These are phyloP conservation scores for Cubamyces sp. DNA, from an alignment of 768 basidiomycete species.

Conservation along the genomic window DNA sequence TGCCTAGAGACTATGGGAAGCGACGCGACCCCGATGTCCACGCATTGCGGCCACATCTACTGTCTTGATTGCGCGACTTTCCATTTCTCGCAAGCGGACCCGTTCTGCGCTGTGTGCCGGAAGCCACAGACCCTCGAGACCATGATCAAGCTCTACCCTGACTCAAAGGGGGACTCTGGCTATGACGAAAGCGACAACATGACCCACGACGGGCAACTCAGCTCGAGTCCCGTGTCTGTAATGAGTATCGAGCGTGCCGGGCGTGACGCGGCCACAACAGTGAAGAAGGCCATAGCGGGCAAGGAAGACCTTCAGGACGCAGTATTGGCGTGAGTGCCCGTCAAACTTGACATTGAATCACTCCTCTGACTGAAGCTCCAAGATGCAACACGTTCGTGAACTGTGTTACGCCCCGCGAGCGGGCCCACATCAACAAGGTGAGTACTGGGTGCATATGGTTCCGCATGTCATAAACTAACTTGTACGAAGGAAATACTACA, in stretches of 20 bases:
- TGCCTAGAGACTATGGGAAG: conserved; percentile 26
- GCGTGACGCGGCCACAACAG: conserved; percentile 7
- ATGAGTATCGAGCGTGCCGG: conserved; percentile 18
- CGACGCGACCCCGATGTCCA: conserved; percentile 20
- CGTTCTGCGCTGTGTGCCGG: conserved; percentile 30
- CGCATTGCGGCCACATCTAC: conserved; percentile 34
- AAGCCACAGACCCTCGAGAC: conserved; percentile 20
- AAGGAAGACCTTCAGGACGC: conserved; percentile 13
- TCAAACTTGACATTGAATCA: background rate
- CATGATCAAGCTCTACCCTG: conserved; percentile 27
- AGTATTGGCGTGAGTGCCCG: conserved; percentile 4
- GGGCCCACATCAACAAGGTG: conserved; percentile 18
- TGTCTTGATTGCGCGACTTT: conserved; percentile 33
- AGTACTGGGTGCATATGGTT: no score
- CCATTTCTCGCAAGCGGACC: conserved; percentile 24
- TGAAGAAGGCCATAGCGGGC: conserved; percentile 15
- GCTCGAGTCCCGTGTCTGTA: conserved; percentile 17
- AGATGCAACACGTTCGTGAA: conserved; percentile 26
- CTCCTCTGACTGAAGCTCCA: background rate
- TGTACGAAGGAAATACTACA: conserved; percentile 7
- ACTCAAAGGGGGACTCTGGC: conserved; percentile 7
- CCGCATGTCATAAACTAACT: no score
- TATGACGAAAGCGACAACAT: background rate
- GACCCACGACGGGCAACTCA: background rate
- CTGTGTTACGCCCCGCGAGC: conserved; percentile 17